Base-by-base conservation (phyloP, 179 eudicot species). In the Drosera spatulata region DNA sequence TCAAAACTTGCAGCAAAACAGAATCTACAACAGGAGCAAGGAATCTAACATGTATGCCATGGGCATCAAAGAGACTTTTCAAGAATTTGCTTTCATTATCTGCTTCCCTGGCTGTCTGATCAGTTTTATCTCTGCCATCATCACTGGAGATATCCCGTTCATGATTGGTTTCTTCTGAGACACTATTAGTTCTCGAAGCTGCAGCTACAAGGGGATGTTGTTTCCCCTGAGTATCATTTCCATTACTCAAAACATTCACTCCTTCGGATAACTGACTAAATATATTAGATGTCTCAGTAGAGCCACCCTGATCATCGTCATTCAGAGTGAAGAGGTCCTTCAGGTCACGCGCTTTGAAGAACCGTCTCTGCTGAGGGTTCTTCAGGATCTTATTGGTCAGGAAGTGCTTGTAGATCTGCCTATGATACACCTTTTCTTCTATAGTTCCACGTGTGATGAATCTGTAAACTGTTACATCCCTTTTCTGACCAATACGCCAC, bases 341-440 rank as follows among this genome's bases (percentile, higher is more conserved):
- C 76, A 93, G 75, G 71, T 93, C 99, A 50, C 97, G 83, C 50
- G 97, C 79, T 80, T 83, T 93, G 69, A 93, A 93, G 73, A 93
- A 86, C 72, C 99, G 81, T 74, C 82, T 77, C 73, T 93, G 99
- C 76, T 86, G 99, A 13, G 99, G 99, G 69, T 93, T 93, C 77
- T 89, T 86, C 72, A 93, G 72, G 72, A 93, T 93, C 73, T 89
- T 93, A 62, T 89, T 93, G 66, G 99, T 93, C 56, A 93, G 76
- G 58, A 89, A 93, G 63, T 89, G 95, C 64, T 93, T 93, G 74
- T 93, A 93, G 67, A 93, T 93, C 69, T 93, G 99, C 45, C 99
- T 79, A 64, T 93, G 99, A 71, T 93, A 93, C 57, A 93, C 99
- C 77, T 93, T 93, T 81, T 93, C 99, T 74, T 93, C 99, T 65